Conservation (phyloP, 2,329 filamentous ascomycete genomes). For the Scopulariopsis brevicaulis region DNA sequence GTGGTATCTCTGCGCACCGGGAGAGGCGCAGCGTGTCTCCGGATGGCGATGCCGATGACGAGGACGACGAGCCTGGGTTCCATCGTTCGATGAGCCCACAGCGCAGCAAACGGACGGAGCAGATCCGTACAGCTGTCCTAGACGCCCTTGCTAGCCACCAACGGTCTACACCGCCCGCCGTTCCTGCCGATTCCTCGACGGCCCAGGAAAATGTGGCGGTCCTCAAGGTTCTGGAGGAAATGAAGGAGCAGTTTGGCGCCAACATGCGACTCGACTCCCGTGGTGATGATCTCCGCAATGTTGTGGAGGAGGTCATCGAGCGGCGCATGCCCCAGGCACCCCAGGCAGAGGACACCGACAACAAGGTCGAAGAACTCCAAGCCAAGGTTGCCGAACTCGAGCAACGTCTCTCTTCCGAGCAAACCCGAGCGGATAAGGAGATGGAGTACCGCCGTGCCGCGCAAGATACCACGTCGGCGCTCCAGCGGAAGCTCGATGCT, state of each 20-base stretch:
- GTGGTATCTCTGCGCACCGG: conserved; percentile 42
- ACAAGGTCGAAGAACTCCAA: conserved; percentile 47
- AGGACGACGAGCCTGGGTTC: conserved; percentile 62
- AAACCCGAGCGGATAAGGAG: conserved; percentile 37
- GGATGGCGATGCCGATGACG: conserved; percentile 92
- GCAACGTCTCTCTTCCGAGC: conserved; percentile 36
- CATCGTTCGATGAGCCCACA: conserved; percentile 67
- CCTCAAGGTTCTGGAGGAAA: conserved; percentile 54
- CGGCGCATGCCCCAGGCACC: conserved; percentile 41
- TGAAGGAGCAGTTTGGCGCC: conserved; percentile 41
- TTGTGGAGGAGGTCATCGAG: conserved; percentile 53
- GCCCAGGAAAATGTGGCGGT: conserved; percentile 35
- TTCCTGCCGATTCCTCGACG: background rate
- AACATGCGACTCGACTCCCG: conserved; percentile 31
- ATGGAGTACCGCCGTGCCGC: conserved; percentile 33
- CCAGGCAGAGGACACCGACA: conserved; percentile 36
- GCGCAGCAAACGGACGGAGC: conserved; percentile 69
- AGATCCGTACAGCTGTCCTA: conserved; percentile 61
- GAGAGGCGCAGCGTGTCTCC: conserved; percentile 56
- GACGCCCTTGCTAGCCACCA: conserved; percentile 60
- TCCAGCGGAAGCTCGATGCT: conserved; percentile 41
- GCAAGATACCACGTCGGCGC: conserved; percentile 40
- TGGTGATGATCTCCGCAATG: conserved; percentile 43
- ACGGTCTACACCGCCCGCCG: conserved; percentile 18
- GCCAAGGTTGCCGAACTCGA: conserved; percentile 49